Base-by-base conservation (phyloP, 169 alveolate species). In the Plasmodium billcollinsi region DNA sequence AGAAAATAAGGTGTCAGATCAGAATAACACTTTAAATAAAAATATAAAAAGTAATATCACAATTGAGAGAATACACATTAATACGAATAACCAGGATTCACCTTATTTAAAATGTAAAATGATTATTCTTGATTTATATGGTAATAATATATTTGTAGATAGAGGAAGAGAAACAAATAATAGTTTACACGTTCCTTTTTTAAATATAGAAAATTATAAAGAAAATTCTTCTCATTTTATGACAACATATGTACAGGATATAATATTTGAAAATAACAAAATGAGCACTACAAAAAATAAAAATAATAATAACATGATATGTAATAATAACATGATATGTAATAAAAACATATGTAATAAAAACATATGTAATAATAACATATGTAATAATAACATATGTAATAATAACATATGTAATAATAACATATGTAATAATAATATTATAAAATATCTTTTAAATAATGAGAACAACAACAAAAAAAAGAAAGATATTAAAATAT, bases 191-290 rank as follows among this genome's bases (percentile, higher is more conserved):
- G 52, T 56, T 33, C 24, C 89, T 20, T 76, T 49, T 76, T 8
- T 73, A 11, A 67, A 76, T 65, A 21, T 20, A 20, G 89, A 76
- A 39, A 76, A 56, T 49, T 50, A 49, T 70, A 65, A 76, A 50
- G 15, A 69, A 3, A 43, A 26, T 24, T 47, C 89, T 18, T 52
- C 75, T 6, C 89, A n/a, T 14, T 3, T 43, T 3, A 70, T 76
- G 14, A 49, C 89, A 33, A 33, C 49, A 45, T 76, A 63, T 76
- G 56, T 39, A 12, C 1, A 15, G 18, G 33, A 43, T 4, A 54
- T 6, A 5, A 65, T 69, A 65, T 43, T 24, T 18, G 26, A 20
- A 4, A 8, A 14, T 5, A 56, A 5, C 2, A 56, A 56, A 18
- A 56, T 21, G 8, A 56, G 15, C n/a, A 56, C 21, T 12, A 56